phyloP scores from a whole-genome alignment of 1,139 yeast species.

The Lodderomyces jiufengensis region DNA sequence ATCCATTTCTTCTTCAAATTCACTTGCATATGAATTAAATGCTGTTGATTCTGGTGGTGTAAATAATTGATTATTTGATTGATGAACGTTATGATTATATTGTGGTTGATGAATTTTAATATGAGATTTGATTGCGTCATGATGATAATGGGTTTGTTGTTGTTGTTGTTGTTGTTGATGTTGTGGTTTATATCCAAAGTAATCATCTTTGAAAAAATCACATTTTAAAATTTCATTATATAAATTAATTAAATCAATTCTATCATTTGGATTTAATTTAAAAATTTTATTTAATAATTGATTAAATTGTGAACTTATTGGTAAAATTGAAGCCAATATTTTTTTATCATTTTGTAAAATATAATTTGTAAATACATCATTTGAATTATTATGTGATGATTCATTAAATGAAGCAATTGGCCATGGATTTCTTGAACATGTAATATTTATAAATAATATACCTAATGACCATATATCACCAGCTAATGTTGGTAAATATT shows the following conservation, averaged over 20 bases:
- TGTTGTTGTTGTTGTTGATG: constrained; percentile 5
- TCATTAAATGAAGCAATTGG: constrained; percentile 64
- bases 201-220: constrained; percentile 34
- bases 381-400: constrained; percentile 42
- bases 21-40: constrained; percentile 15
- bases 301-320: constrained; percentile 62
- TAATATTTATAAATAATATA: constrained; percentile 71
- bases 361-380: constrained; percentile 49
- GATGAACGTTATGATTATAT: constrained; percentile 11
- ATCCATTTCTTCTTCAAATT: constrained; percentile 11
- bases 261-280: constrained; percentile 57
- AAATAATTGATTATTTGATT: constrained; percentile 17
- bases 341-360: constrained; percentile 26
- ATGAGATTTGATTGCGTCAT: too few relatives aligned
- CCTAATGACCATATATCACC: constrained; percentile 92
- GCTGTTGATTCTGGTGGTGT: constrained; percentile 19
- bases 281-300: constrained; percentile 53
- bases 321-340: constrained; percentile 48
- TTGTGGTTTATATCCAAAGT: constrained; percentile 2
- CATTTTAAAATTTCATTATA: constrained; percentile 37
- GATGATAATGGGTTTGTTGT: constrained; percentile 1
- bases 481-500: constrained; percentile 60
- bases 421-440: constrained; percentile 92
- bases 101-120: too few relatives aligned
- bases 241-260: constrained; percentile 53